Evolutionary conservation across 2,329 filamentous ascomycete genomes (phyloP), one percentile per base, ranked within the genome.

Genomic region (Colletotrichum sp.): DNA sequence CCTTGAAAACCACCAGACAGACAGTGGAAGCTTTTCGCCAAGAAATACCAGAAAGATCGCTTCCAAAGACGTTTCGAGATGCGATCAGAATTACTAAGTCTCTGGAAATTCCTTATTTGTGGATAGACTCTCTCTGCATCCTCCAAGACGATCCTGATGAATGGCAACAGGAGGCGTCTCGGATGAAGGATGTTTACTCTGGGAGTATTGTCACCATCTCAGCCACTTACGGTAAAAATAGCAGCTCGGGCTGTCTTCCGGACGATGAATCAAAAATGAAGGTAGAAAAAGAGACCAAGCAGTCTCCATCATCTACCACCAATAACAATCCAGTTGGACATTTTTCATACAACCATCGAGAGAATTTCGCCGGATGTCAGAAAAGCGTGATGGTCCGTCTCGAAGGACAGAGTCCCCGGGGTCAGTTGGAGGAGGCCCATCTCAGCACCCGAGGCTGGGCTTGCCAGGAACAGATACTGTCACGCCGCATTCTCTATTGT

Each of bases 101-200:
- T 1, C n/a, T 74, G 1, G n/a, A 4, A 0, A 71, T 71, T 1
- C 44, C 67, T 3, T 71, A 27, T 36, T 5, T 61, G 6, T 74
- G 72, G 67, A 74, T 74, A 11, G 67, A 74, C 11, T 74, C 71
- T 1, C 22, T 74, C 0, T 74, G 71, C 8, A 74, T 65, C 16
- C 6, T 71, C 6, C 72, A 74, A 29, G 72, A 74, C 5, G 72
- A 66, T n/a, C 27, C 16, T 8, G 49, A 22, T 4, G 67, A 74
- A 6, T 71, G 72, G 72, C 44, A 61, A 19, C 13, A 15, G 8
- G 72, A 74, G 22, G 72, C 59, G 3, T 70, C 72, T 8, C 16
- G 49, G 0, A 74, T 74, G 72, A 25, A 29, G 8, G 29, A 65
- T 2, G 29, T 71, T 2, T 74, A 71, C 4, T 49, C 66, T 11